phyloP scores from a whole-genome alignment of 2,329 filamentous ascomycete genomes.

The Beauveria caledonica region DNA sequence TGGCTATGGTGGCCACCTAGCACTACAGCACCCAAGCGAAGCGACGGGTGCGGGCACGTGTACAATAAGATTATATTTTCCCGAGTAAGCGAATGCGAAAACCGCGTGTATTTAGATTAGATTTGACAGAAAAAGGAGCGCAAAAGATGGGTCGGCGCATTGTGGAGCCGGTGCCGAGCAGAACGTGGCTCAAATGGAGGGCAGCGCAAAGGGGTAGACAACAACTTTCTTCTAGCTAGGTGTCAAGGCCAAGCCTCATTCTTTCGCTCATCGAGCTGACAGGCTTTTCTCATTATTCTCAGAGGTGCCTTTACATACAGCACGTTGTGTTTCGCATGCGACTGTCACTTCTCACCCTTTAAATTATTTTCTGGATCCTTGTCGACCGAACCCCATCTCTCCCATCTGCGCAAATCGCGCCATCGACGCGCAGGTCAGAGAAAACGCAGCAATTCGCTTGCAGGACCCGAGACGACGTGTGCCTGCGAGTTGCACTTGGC shows the following conservation, averaged over 20 bases:
- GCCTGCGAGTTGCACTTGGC: not conserved
- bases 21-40: no score
- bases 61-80: not conserved
- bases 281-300: not conserved
- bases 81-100: not conserved
- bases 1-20: no score
- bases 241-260: not conserved
- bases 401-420: constrained; percentile 1
- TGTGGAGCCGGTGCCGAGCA: constrained; percentile 11
- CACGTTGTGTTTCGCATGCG: not conserved
- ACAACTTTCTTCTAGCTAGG: not conserved
- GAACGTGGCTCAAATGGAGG: constrained; percentile 10
- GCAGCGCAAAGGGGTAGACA: constrained; percentile 7
- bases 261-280: not conserved
- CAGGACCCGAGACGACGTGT: not conserved
- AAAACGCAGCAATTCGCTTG: not conserved
- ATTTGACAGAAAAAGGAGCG: constrained; percentile 1
- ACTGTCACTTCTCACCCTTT: not conserved
- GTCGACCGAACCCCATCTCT: not conserved
- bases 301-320: not conserved
- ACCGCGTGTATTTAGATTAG: not conserved
- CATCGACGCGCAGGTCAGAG: not conserved
- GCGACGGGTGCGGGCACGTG: no score
- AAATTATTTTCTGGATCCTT: not conserved
- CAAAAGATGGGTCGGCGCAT: constrained; percentile 7